phyloP scores from a whole-genome alignment of 176 grass and related monocot species.

The Aechmea fasciata region DNA sequence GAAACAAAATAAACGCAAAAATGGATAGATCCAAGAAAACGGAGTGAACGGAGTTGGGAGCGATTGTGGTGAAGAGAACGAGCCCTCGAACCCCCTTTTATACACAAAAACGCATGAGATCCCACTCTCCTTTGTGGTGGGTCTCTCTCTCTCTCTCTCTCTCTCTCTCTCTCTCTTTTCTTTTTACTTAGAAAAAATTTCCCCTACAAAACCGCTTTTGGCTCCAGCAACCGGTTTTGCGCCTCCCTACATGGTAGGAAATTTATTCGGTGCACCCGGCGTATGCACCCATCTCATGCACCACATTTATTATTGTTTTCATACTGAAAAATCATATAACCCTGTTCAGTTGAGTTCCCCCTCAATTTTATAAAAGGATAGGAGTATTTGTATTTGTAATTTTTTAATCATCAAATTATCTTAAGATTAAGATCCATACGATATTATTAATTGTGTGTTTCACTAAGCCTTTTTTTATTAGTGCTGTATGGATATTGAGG shows the following conservation, averaged over 20 bases:
- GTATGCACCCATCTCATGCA: no score
- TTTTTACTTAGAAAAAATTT: no score
- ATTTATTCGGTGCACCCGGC: not conserved
- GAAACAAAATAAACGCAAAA: conserved; percentile 1
- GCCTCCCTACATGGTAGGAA: not conserved
- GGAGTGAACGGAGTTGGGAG: conserved; percentile 34
- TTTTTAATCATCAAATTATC: no score
- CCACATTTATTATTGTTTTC: no score
- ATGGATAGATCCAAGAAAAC: conserved; percentile 7
- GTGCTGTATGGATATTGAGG: no score
- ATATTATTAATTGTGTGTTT: no score
- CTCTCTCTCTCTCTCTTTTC: not conserved
- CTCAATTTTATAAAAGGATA: no score
- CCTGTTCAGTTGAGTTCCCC: no score
- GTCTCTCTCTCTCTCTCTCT: not conserved
- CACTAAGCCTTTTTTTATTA: no score
- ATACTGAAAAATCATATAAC: no score
- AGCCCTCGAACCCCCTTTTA: conserved; percentile 25
- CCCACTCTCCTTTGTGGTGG: not conserved
- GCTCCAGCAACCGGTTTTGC: not conserved
- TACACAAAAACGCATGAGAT: conserved; percentile 7
- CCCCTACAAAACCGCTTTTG: not conserved
- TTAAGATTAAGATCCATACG: no score
- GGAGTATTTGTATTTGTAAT: no score
- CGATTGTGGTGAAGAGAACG: conserved; percentile 20